Evolutionary conservation across 1,284 basidiomycete genomes (phyloP), one percentile per base, ranked within the genome.

Genomic region (Agaricales sp.): DNA sequence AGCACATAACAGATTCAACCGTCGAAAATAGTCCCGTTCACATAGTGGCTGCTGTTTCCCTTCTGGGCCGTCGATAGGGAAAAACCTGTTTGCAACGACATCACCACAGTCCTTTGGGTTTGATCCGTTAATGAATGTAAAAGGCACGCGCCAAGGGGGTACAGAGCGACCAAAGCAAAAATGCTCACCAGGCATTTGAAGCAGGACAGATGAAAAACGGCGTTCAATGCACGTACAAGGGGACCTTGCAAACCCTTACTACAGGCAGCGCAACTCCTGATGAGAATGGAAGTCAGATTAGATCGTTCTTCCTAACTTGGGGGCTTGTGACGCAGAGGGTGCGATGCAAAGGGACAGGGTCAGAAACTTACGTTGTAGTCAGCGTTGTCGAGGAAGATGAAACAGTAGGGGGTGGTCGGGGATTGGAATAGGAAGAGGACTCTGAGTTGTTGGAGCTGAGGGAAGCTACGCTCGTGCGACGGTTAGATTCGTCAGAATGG

Each of bases 31-130:
- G 66, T 99, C 96, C 51, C 91, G 82, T 68, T 99, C 95, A 68
- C 96, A 99, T n/a, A 97, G 75, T 26, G 93, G 93, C 57, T 87
- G 83, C 59, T 91, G 90, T 61, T 82, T 86, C 54, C 86, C 82
- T 61, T 91, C 87, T 45, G 79, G 72, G 1, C 87, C 85, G 60
- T 96, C 92, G 60, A 97, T 91, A 25, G 96, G 95, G 68, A 99
- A 99, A 75, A 99, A 99, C 68, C 99, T 99, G 58, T 89, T 88
- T 18, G 95, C 95, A 41, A 99, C 95, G 47, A 97, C 89, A 60
- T 88, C 87, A 58, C 91, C 86, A 63, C 95, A 99, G 65, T 99
- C 96, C 92, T 97, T 62, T 53, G 46, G 35, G 30, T 47, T 22
- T 43, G 37, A 39, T 43, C 30, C 35, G 16, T 44, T 43, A 51